Evolutionary conservation across 2,329 filamentous ascomycete species (phyloP).

Genomic region (Aspergillus candidus): DNA sequence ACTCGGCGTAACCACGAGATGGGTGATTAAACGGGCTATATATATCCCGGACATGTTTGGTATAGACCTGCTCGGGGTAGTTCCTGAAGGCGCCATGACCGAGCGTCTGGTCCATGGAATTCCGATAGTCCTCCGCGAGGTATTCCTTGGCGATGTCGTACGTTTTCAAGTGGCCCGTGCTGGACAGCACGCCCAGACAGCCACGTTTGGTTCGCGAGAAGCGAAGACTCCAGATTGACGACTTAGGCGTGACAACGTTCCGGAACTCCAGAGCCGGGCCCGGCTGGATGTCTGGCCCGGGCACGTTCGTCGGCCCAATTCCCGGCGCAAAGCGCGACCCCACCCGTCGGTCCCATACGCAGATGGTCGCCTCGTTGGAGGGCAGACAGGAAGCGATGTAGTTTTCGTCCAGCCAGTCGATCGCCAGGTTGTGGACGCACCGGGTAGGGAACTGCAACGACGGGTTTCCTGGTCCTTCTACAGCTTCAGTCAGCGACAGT

Average conservation of each 20-base stretch:
- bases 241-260: conserved; percentile 47
- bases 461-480: conserved; percentile 34
- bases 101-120: conserved; percentile 35
- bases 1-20: conserved; percentile 39
- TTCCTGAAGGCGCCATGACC: conserved; percentile 36
- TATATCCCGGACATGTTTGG: conserved; percentile 42
- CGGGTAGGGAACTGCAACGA: conserved; percentile 49
- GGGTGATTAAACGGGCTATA: conserved; percentile 42
- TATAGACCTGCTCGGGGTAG: conserved; percentile 41
- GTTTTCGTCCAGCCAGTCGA: conserved; percentile 59
- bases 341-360: conserved; percentile 57
- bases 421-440: conserved; percentile 58
- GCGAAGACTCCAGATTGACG: conserved; percentile 56
- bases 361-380: conserved; percentile 52
- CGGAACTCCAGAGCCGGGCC: conserved; percentile 53
- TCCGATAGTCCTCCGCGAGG: conserved; percentile 32
- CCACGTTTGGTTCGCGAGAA: conserved; percentile 55
- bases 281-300: conserved; percentile 28
- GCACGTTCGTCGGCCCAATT: conserved; percentile 24
- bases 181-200: conserved; percentile 54
- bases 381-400: conserved; percentile 56
- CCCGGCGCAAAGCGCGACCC: conserved; percentile 34
- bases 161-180: conserved; percentile 53
- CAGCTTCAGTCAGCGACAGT: conserved; percentile 4
- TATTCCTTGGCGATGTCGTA: conserved; percentile 51